Evolutionary conservation across 148 eudicot genomes (phyloP).

Genomic region (Vaccinium myrtillus): DNA sequence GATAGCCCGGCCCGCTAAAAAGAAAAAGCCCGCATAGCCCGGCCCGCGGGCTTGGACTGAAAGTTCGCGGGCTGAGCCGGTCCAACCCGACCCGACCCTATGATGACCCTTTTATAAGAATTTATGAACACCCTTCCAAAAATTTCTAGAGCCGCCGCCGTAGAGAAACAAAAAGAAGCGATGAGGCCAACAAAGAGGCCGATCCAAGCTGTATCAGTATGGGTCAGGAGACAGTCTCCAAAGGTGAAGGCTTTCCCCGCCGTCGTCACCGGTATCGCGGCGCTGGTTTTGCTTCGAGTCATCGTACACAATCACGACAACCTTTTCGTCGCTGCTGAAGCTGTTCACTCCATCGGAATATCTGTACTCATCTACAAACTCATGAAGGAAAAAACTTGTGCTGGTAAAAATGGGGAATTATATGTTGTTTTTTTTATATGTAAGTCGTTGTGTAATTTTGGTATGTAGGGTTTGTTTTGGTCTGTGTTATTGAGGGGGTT

Average conservation of each 20-base stretch:
- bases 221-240: slow-evolving; percentile 83
- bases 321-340: slow-evolving; percentile 85
- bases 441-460: background rate
- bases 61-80: too few species aligned
- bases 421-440: background rate
- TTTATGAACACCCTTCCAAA: too few species aligned
- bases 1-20: too few species aligned
- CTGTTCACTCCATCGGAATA: slow-evolving; percentile 80
- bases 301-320: slow-evolving; percentile 87
- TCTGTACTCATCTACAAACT: slow-evolving; percentile 80
- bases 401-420: slow-evolving; percentile 43
- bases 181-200: slow-evolving; percentile 70
- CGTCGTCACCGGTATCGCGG: slow-evolving; percentile 69
- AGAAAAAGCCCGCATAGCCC: too few species aligned
- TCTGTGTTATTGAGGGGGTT: background rate
- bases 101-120: too few species aligned
- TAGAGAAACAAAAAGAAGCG: background rate
- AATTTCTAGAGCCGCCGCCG: background rate
- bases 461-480: background rate
- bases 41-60: too few species aligned
- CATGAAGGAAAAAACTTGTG: slow-evolving; percentile 85
- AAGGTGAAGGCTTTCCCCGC: slow-evolving; percentile 88
- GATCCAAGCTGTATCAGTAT: slow-evolving; percentile 56
- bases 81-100: too few species aligned
- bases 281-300: slow-evolving; percentile 57